Conservation (phyloP, 2,329 filamentous ascomycete species). For the Phyllosticta paracitricarpa region DNA sequence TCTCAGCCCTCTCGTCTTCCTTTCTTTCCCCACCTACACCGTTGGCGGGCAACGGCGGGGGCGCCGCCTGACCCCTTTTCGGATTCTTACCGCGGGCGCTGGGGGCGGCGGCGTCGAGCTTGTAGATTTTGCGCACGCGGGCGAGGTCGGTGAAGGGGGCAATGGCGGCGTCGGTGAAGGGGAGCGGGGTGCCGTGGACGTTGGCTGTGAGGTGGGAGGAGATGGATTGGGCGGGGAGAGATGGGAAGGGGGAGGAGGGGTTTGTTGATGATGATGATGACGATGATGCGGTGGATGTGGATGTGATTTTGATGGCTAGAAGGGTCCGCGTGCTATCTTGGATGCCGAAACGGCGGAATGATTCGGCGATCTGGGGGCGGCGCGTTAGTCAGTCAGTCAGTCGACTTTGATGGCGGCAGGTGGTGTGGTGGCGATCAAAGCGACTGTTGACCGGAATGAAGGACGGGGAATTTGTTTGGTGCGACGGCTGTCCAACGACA, state of each 20-base stretch:
- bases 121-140: slow-evolving; percentile 60
- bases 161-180: slow-evolving; percentile 57
- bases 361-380: slow-evolving; percentile 65
- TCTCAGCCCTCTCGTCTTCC: slow-evolving; percentile 39
- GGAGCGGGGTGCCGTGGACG: slow-evolving; percentile 51
- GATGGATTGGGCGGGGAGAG: slow-evolving; percentile 32
- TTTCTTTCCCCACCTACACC: slow-evolving; percentile 25
- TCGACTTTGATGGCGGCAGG: background rate
- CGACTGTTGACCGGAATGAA: background rate
- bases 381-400: background rate
- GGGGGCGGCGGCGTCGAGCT: slow-evolving; percentile 53
- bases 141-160: slow-evolving; percentile 25
- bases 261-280: slow-evolving; percentile 12
- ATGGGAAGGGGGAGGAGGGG: slow-evolving; percentile 20
- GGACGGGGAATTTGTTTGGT: background rate
- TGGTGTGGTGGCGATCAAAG: background rate
- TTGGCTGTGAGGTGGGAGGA: slow-evolving; percentile 50
- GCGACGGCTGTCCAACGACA: background rate
- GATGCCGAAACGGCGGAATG: slow-evolving; percentile 83
- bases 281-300: slow-evolving; percentile 34
- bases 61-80: slow-evolving; percentile 24
- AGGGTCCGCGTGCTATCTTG: slow-evolving; percentile 58
- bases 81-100: slow-evolving; percentile 16
- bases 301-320: slow-evolving; percentile 67
- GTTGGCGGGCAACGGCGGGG: slow-evolving; percentile 2